Evolutionary conservation across 305 asterid species (phyloP), one percentile per base, ranked within the genome.

Genomic region (Fraxinus floribunda): DNA sequence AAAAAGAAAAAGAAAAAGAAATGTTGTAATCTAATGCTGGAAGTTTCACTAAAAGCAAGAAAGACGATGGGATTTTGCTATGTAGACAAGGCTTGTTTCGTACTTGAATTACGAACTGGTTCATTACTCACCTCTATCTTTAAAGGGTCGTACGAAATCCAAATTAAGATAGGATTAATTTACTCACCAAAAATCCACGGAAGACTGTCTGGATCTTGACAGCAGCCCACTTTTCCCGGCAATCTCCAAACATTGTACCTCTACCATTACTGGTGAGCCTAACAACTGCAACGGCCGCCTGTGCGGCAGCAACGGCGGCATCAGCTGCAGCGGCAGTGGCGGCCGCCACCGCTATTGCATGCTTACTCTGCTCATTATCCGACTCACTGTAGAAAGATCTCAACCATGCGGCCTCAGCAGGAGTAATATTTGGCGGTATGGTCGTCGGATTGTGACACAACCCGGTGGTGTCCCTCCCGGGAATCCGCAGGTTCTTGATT

Each of bases 321-420:
- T 92, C 98, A 0, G 97, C 98, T 0, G 95, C 97, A 0, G 97
- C 97, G 0, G 97, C 97, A 0, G 97, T 92, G 60, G 98, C 98
- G 0, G 98, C 95, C 4, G 97, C 98, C 46, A 93, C 98, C 20
- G 97, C 98, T 3, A 93, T 92, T 11, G 98, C 97, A 85, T 93
- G 97, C 82, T 90, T 92, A 91, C 77, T 94, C 83, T 89, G 95
- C 73, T 91, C 94, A 78, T 78, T 86, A 38, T 89, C 92, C 1
- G 87, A 18, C 1, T 85, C 89, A 35, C 10, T n/a, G 83, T 90
- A 93, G 81, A 92, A 93, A 1, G 96, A 92, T 35, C 87, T 88
- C 57, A 93, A 84, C 98, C 98, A 93, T 22, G 94, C 95, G 18
- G 96, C 98, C 78, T 95, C 98, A 2, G 92, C 93, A 5, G 94